phyloP scores from a whole-genome alignment of 2,329 filamentous ascomycete species.

The Aspergillus ruber region DNA sequence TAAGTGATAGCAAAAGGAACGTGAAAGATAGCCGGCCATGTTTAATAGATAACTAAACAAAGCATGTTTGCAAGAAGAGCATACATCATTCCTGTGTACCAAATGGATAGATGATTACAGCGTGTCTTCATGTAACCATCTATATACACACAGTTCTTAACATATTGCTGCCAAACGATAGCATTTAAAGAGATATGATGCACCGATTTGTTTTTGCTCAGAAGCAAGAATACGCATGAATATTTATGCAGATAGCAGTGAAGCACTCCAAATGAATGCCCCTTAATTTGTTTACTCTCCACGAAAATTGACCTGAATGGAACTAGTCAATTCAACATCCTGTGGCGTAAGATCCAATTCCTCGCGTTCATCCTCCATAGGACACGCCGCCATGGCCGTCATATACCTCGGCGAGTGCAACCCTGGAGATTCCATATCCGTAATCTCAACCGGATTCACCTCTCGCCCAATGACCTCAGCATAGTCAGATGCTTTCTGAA shows the following conservation, averaged over 20 bases:
- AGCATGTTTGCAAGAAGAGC: too few relatives aligned
- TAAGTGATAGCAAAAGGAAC: too few relatives aligned
- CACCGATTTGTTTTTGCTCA: neutral
- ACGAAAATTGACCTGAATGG: constrained; percentile 6
- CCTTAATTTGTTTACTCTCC: neutral
- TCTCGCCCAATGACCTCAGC: constrained; percentile 14
- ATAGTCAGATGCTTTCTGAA: constrained; percentile 18
- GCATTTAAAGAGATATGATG: neutral
- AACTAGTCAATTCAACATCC: constrained; percentile 5
- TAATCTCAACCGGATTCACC: constrained; percentile 11
- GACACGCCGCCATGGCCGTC: neutral
- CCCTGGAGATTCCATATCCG: neutral
- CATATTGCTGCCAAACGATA: neutral
- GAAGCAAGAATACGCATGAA: neutral
- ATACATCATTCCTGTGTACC: too few relatives aligned
- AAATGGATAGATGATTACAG: too few relatives aligned
- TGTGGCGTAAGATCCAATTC: constrained; percentile 9
- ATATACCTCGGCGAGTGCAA: neutral
- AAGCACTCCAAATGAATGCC: neutral
- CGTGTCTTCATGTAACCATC: too few relatives aligned
- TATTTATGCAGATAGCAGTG: neutral
- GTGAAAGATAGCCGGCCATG: too few relatives aligned
- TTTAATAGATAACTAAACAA: too few relatives aligned
- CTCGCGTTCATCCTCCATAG: neutral
- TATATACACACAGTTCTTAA: neutral